Conservation (phyloP, 106 monocot genomes). For the Platanthera zijinensis region DNA sequence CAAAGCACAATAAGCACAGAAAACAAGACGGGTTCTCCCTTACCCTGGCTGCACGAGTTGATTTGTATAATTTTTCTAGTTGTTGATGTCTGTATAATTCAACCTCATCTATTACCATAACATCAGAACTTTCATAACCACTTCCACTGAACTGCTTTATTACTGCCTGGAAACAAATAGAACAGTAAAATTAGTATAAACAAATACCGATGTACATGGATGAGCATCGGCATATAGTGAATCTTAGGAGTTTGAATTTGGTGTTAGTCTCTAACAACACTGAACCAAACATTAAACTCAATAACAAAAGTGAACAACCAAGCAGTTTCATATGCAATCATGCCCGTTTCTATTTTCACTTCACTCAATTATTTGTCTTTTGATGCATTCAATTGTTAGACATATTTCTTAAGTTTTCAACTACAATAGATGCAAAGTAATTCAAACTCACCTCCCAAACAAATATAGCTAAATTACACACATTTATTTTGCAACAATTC, state of each 20-base stretch:
- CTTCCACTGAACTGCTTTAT: conserved; percentile 88
- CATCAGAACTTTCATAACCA: conserved; percentile 85
- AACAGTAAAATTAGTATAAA: conserved; percentile 3
- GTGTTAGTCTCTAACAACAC: too few species aligned
- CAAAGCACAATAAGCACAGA: neutral
- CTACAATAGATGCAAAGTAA: neutral
- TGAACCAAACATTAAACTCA: too few species aligned
- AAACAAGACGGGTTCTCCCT: neutral
- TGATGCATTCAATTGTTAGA: neutral
- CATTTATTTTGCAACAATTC: neutral
- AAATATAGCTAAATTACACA: neutral
- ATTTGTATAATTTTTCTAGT: conserved; percentile 83
- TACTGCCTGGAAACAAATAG: conserved; percentile 61
- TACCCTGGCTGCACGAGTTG: conserved; percentile 79
- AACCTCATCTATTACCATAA: conserved; percentile 80
- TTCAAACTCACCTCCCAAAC: neutral
- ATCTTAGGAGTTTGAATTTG: too few species aligned
- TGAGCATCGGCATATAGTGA: too few species aligned
- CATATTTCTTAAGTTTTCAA: neutral
- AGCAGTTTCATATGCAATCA: neutral
- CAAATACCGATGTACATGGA: too few species aligned
- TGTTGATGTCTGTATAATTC: conserved; percentile 94
- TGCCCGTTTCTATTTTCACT: neutral
- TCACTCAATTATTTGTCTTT: neutral
- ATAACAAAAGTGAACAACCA: neutral